Evolutionary conservation across 768 basidiomycete species (phyloP).

Genomic region (Leccinum uliginosum): DNA sequence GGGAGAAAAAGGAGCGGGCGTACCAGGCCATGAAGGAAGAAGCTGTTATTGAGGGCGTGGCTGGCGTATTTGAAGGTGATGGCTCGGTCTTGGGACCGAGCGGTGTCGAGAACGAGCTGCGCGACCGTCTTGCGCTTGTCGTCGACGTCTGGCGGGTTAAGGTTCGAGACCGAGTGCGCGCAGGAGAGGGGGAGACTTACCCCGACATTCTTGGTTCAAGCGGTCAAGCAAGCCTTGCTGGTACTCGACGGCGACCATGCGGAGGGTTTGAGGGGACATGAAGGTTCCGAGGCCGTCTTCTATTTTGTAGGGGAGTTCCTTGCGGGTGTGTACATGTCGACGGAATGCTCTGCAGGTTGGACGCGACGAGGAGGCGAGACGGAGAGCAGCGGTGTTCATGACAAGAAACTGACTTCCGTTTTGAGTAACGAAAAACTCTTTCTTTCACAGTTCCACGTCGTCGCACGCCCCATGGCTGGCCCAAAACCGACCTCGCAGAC

Average conservation of each 20-base stretch:
- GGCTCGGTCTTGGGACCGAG: slow-evolving; percentile 51
- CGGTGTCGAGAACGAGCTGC: slow-evolving; percentile 69
- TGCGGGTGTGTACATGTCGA: slow-evolving; percentile 45
- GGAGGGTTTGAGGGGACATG: slow-evolving; percentile 68
- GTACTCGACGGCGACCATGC: slow-evolving; percentile 73
- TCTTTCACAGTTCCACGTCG: slow-evolving; percentile 18
- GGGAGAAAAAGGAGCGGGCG: slow-evolving; percentile 27
- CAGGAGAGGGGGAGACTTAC: slow-evolving; percentile 38
- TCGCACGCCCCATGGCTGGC: slow-evolving; percentile 32
- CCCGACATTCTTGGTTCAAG: slow-evolving; percentile 68
- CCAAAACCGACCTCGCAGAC: slow-evolving; percentile 27
- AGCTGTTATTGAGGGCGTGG: slow-evolving; percentile 90
- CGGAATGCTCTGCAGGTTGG: slow-evolving; percentile 18
- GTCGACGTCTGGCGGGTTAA: slow-evolving; percentile 42
- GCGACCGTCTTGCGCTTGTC: slow-evolving; percentile 55
- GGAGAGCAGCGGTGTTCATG: slow-evolving; percentile 23
- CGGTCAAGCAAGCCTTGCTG: slow-evolving; percentile 79
- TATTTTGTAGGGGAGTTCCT: slow-evolving; percentile 57
- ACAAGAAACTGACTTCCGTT: slow-evolving; percentile 5
- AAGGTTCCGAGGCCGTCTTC: slow-evolving; percentile 77
- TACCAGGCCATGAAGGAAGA: slow-evolving; percentile 87
- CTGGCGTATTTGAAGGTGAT: slow-evolving; percentile 89
- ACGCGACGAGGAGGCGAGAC: slow-evolving; percentile 22
- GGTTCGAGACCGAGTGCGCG: not conserved
- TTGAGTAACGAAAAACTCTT: not conserved